Evolutionary conservation across 495 filamentous ascomycete species (phyloP), one percentile per base, ranked within the genome.

Genomic region (Coniosporium apollinis): DNA sequence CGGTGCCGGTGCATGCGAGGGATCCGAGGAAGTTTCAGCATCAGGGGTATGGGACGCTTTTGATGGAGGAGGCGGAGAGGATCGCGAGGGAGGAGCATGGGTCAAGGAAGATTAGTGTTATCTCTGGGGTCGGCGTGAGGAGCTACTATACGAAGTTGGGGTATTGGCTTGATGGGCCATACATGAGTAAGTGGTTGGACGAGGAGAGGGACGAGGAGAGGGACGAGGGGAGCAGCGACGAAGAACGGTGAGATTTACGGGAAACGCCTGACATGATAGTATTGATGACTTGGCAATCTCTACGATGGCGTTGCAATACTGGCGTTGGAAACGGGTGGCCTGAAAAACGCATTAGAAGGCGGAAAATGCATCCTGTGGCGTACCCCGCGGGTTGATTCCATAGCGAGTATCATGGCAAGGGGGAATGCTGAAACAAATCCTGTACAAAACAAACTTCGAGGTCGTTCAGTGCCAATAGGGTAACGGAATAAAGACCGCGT

Each of bases 11-110:
- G 36, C 89, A 97, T 53, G 85, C 81, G 7, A 67, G 89, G 37
- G 87, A 96, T 50, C 79, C 86, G 6, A 72, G 75, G 50, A 97
- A 97, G 56, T 96, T 94, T 60, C 89, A 97, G 62, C 89, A 97
- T 59, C 91, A 93, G 50, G 89, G 89, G 0, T 97, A 91, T 47
- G 89, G 89, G 18, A 96, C 91, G 2, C 55, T 97, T 37, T 48
- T 97, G 35, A 97, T 97, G 89, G 89, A 96, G 54, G 85, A 94
- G 60, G 89, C 89, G 1, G 91, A 97, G 58, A 67, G 83, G 29
- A 96, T 97, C 44, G 87, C 89, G 0, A 69, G 82, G 29, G 75
- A 93, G 35, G 89, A 97, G 57, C 89, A 97, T 48, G 76, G 83
- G 3, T 94, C 85, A 48, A 62, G 58, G 22, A 97, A 97, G 67